These are phyloP conservation scores for Dothistroma pini DNA, from an alignment of 2,329 filamentous ascomycete species.

Conservation along the genomic window DNA sequence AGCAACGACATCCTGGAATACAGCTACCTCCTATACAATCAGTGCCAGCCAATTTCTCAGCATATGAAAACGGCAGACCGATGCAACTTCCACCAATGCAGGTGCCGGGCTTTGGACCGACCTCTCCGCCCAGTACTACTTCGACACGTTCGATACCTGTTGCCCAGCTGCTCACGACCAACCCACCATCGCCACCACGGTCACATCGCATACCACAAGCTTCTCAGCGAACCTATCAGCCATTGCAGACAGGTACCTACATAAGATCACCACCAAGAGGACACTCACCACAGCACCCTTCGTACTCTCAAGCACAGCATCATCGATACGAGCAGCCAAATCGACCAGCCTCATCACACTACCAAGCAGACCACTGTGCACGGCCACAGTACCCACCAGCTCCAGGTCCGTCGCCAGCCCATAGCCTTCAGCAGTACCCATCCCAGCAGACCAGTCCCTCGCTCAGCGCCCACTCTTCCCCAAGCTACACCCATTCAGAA, in stretches of 20 bases:
- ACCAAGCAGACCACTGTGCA: conserved; percentile 11
- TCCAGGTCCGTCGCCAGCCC: conserved; percentile 10
- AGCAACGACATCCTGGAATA: conserved; percentile 39
- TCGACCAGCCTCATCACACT: conserved; percentile 1
- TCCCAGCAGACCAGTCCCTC: conserved; percentile 17
- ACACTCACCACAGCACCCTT: conserved; percentile 28
- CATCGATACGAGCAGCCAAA: conserved; percentile 16
- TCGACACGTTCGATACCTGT: conserved; percentile 23
- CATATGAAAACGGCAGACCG: conserved; percentile 16
- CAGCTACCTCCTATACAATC: conserved; percentile 35
- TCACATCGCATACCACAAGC: conserved; percentile 10
- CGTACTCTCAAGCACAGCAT: conserved; percentile 15
- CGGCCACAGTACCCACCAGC: conserved; percentile 11
- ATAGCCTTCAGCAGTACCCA: conserved; percentile 2
- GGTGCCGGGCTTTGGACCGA: conserved; percentile 36
- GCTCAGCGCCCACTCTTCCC: conserved; percentile 22
- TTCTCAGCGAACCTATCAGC: conserved; percentile 27
- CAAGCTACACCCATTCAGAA: conserved; percentile 25
- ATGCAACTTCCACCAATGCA: conserved; percentile 38
- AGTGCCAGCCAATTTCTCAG: conserved; percentile 7
- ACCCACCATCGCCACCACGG: conserved; percentile 33
- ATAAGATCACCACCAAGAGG: conserved; percentile 11
- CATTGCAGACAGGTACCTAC: conserved; percentile 9
- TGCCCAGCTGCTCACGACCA: conserved; percentile 26
- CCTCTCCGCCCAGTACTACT: conserved; percentile 11